phyloP scores from a whole-genome alignment of 495 filamentous ascomycete species.

The Parmelia sp. region DNA sequence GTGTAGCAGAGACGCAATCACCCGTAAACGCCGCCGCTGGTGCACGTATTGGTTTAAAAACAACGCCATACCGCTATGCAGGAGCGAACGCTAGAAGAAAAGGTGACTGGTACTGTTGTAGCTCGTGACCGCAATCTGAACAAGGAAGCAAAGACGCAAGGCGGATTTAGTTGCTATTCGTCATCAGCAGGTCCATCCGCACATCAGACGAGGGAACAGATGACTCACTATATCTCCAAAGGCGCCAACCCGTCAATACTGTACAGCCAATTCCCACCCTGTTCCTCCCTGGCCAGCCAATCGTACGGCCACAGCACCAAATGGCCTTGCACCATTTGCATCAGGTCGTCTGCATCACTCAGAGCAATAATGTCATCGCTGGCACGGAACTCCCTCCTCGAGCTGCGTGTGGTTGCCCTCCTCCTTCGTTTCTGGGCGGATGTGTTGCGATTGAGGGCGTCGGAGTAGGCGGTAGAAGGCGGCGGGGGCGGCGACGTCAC shows the following conservation, averaged over 20 bases:
- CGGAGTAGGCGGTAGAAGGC: constrained; percentile 43
- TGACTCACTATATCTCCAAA: constrained; percentile 91
- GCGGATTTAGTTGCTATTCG: constrained; percentile 1
- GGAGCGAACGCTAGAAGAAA: neutral
- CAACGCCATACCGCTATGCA: neutral
- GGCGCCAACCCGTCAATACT: constrained; percentile 92
- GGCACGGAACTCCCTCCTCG: constrained; percentile 61
- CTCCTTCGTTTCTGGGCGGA: constrained; percentile 50
- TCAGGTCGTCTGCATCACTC: constrained; percentile 69
- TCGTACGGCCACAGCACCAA: constrained; percentile 91
- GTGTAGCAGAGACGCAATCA: neutral
- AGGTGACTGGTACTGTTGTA: neutral
- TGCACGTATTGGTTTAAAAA: neutral
- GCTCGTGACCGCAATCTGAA: too few relatives aligned
- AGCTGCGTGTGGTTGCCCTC: constrained; percentile 69
- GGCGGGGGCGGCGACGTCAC: constrained; percentile 30
- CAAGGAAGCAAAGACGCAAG: neutral
- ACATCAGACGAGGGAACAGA: neutral
- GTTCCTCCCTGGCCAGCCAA: constrained; percentile 85
- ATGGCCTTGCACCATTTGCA: constrained; percentile 79
- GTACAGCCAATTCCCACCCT: constrained; percentile 93
- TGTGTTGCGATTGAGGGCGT: constrained; percentile 43
- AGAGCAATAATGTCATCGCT: constrained; percentile 67
- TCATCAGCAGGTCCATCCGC: neutral
- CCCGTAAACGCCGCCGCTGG: constrained; percentile 10